Evolutionary conservation across 129 eudicot genomes (phyloP).

Genomic region (carrot (Daucus carota)): DNA sequence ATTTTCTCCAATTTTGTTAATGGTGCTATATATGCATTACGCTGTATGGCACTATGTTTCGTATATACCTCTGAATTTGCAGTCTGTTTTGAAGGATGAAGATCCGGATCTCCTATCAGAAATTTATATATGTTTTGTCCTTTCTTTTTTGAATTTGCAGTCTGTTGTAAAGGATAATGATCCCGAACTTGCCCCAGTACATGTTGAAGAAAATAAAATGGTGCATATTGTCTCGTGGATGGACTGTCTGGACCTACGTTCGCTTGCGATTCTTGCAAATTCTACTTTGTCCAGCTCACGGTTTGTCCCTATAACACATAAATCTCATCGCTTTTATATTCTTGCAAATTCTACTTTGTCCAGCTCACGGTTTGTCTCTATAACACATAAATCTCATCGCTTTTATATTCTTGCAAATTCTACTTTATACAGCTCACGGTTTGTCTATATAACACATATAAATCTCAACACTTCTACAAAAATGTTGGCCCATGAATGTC

Average conservation of each 20-base stretch:
- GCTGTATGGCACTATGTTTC: not conserved
- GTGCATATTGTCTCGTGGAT: conserved; percentile 18
- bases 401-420: no score
- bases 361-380: conserved; percentile 14
- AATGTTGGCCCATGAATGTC: no score
- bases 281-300: conserved; percentile 14
- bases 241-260: conserved; percentile 15
- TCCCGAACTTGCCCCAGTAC: not conserved
- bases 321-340: no score
- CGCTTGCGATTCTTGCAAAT: conserved; percentile 14
- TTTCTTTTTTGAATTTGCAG: not conserved
- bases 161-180: not conserved
- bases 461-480: no score
- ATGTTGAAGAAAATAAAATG: not conserved
- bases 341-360: no score
- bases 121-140: not conserved
- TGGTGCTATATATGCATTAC: not conserved
- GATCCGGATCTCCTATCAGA: not conserved
- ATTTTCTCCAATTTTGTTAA: not conserved
- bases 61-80: not conserved
- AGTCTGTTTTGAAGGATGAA: not conserved
- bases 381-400: no score
- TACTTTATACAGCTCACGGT: no score
- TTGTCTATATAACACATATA: no score
- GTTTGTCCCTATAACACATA: no score